A percentile compares a stretch with the other conserved stretches of the same genome.
Evolutionary conservation across 176 grass and related monocot species (phyloP).

Genomic region (Aechmea fasciata): DNA sequence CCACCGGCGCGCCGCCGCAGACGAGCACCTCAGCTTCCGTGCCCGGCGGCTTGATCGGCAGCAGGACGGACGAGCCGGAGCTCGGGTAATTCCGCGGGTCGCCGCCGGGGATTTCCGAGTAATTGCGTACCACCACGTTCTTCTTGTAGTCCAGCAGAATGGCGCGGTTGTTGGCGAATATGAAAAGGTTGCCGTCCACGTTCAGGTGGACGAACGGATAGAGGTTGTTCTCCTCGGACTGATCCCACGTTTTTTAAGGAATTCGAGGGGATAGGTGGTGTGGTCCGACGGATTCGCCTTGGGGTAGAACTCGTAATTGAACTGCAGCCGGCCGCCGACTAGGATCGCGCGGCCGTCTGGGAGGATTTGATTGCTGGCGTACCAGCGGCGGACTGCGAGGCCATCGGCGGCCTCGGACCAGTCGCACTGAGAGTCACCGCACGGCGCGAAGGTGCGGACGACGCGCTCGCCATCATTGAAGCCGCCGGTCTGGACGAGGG

Average conservation of each 20-base stretch:
- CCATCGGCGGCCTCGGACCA: constrained; percentile 57
- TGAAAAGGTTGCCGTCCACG: constrained; percentile 77
- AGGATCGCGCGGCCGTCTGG: constrained; percentile 69
- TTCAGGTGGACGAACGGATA: constrained; percentile 77
- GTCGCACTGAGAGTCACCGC: constrained; percentile 32
- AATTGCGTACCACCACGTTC: constrained; percentile 45
- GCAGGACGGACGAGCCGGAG: constrained; percentile 62
- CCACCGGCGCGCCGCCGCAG: constrained; percentile 54
- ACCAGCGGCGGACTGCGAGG: constrained; percentile 52
- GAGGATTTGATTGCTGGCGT: constrained; percentile 80
- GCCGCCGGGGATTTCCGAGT: constrained; percentile 34
- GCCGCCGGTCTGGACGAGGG: constrained; percentile 71
- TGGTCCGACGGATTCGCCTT: constrained; percentile 28
- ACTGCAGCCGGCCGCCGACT: constrained; percentile 57
- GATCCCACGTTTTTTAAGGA: constrained; percentile 38
- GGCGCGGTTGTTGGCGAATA: constrained; percentile 80
- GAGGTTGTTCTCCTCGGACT: constrained; percentile 66
- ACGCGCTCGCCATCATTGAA: constrained; percentile 68
- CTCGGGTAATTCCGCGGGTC: constrained; percentile 76
- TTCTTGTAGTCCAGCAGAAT: constrained; percentile 54
- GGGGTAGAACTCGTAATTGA: constrained; percentile 74
- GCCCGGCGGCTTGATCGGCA: constrained; percentile 44
- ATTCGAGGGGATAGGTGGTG: constrained; percentile 23
- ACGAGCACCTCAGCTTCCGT: constrained; percentile 62
- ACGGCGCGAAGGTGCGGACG: constrained; percentile 44